Conservation (phyloP, 495 filamentous ascomycete species). For the Pseudotulostoma volvatum region DNA sequence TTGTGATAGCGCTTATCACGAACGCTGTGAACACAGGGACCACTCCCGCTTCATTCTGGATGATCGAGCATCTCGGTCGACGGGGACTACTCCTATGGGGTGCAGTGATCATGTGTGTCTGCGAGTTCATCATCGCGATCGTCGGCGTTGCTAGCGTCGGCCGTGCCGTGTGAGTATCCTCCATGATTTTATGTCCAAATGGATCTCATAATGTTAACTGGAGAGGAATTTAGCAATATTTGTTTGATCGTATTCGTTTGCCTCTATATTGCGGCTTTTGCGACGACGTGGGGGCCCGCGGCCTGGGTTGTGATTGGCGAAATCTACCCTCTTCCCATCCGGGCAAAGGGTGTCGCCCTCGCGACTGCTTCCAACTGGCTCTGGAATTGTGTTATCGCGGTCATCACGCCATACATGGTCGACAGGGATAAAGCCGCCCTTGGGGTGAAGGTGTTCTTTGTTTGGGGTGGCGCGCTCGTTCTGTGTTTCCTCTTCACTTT, state of each 20-base stretch:
- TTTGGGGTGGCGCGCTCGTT: conserved; percentile 42
- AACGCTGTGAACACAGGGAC: conserved; percentile 50
- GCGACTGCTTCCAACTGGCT: conserved; percentile 9
- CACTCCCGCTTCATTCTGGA: conserved; percentile 54
- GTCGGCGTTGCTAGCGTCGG: conserved; percentile 31
- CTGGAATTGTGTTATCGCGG: conserved; percentile 49
- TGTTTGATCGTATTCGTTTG: conserved; percentile 41
- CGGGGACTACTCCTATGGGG: conserved; percentile 45
- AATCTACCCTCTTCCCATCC: conserved; percentile 34
- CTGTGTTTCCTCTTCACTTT: conserved; percentile 54
- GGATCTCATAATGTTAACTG: too few relatives aligned
- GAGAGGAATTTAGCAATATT: conserved; percentile 4
- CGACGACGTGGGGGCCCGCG: background rate
- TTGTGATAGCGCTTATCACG: conserved; percentile 49
- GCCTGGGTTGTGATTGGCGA: conserved; percentile 8
- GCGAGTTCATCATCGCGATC: conserved; percentile 43
- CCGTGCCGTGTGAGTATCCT: conserved; percentile 10
- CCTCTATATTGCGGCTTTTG: conserved; percentile 1
- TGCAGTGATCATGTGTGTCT: conserved; percentile 44
- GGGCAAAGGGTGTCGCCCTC: conserved; percentile 36
- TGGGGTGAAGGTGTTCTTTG: conserved; percentile 66
- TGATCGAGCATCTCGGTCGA: conserved; percentile 50
- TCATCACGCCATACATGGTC: conserved; percentile 72
- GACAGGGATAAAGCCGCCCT: conserved; percentile 50
- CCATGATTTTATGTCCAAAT: background rate